Evolutionary conservation across 306 rosid species (phyloP), one percentile per base, ranked within the genome.

Genomic region (Castanospermum australe): DNA sequence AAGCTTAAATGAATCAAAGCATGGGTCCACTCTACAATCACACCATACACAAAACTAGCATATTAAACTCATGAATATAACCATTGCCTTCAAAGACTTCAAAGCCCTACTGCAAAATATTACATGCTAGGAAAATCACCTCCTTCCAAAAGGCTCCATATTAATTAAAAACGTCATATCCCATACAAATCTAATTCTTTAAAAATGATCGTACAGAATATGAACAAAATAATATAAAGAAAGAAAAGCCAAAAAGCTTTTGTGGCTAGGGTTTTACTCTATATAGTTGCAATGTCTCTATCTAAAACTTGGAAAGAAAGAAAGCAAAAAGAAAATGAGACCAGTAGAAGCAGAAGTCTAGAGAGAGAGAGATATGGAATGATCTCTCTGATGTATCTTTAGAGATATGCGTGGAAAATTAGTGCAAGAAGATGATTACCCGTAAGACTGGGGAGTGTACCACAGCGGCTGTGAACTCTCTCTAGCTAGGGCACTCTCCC

Each of bases 331-430:
- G 76, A 47, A 51, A 83, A 64, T 4, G 83, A 81, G 78, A 81
- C 65, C 28, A 18, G 25, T 51, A 82, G 86, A 21, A 32, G 54
- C 72, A 79, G 86, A 44, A 62, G 80, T 48, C 73, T 75, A 70
- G 82, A 59, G 59, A 83, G 80, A n/a, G 80, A 77, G 87, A 80
- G 79, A 81, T 50, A 51, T 30, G 84, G 82, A 83, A 83, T 91
- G 92, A 88, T 87, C 83, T 85, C 32, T 87, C 92, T 90, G 95
- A 93, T 89, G 92, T 94, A 84, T 87, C 62, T 81, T 55, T 86
- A 78, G 94, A 90, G 92, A 94, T 89, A 81, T 85, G 89, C 93
- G 86, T 79, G 71, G 98, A 89, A 92, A 94, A 89, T 88, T 84
- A 89, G 89, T 75, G 80, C 67, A 73, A 68, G 81, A 84, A 17